These are phyloP conservation scores for Abrus precatorius DNA, from an alignment of 306 rosid species.

Conservation along the genomic window DNA sequence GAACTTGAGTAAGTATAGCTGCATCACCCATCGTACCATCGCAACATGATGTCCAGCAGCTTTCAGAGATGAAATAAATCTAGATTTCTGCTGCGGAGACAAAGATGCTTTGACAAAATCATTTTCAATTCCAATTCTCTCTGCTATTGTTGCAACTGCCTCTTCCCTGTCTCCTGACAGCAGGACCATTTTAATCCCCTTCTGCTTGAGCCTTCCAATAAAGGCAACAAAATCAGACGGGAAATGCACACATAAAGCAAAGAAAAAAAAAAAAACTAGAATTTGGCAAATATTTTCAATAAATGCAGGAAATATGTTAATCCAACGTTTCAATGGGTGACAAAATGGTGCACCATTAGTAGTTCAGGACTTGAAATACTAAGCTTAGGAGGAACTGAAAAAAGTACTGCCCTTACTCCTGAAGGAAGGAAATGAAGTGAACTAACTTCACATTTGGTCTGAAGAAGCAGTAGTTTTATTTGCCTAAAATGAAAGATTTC, in stretches of 20 bases:
- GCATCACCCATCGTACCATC: conserved; percentile 73
- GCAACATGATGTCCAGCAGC: conserved; percentile 90
- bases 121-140: conserved; percentile 78
- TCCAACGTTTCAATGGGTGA: conserved; percentile 16
- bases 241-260: conserved; percentile 39
- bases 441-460: conserved; percentile 21
- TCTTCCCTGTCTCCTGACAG: conserved; percentile 99
- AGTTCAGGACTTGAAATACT: conserved; percentile 33
- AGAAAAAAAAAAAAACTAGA: conserved; percentile 12
- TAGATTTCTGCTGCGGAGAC: conserved; percentile 87
- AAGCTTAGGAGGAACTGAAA: neutral
- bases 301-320: conserved; percentile 28
- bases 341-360: conserved; percentile 15
- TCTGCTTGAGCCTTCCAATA: conserved; percentile 81
- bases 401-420: conserved; percentile 23
- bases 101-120: conserved; percentile 76
- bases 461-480: conserved; percentile 34
- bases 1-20: conserved; percentile 40
- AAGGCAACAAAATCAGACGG: conserved; percentile 55
- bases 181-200: conserved; percentile 85
- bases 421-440: conserved; percentile 9
- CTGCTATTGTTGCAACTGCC: conserved; percentile 93
- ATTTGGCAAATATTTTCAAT: conserved; percentile 39
- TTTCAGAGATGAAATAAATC: conserved; percentile 79
- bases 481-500: conserved; percentile 37